phyloP scores from a whole-genome alignment of 1,139 yeast species.

The Lodderomyces metapsilosis region DNA sequence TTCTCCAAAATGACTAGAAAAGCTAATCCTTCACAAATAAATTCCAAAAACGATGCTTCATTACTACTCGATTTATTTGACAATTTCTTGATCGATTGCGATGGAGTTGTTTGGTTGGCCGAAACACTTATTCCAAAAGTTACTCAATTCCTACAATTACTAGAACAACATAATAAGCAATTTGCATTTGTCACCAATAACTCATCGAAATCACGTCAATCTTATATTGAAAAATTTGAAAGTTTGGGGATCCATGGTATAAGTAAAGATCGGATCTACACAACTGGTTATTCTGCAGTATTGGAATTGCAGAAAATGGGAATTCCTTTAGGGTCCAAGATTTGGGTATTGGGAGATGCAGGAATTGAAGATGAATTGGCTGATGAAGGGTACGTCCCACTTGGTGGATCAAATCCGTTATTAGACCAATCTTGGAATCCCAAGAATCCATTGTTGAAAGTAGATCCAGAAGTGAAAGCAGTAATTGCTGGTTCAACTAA shows the following conservation, averaged over 20 bases:
- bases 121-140: slow-evolving; percentile 67
- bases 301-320: slow-evolving; percentile 23
- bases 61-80: slow-evolving; percentile 63
- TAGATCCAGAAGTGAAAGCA: slow-evolving; percentile 41
- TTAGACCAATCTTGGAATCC: slow-evolving; percentile 36
- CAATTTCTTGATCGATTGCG: slow-evolving; percentile 89
- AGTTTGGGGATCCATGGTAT: slow-evolving; percentile 32
- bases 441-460: slow-evolving; percentile 30
- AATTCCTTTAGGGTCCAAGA: slow-evolving; percentile 44
- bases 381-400: slow-evolving; percentile 62
- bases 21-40: slow-evolving; percentile 24
- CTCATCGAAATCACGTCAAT: slow-evolving; percentile 35
- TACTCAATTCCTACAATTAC: slow-evolving; percentile 52
- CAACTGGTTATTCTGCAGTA: slow-evolving; percentile 41
- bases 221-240: slow-evolving; percentile 32
- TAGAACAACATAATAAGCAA: slow-evolving; percentile 39
- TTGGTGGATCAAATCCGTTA: slow-evolving; percentile 69
- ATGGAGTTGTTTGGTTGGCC: slow-evolving; percentile 92
- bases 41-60: slow-evolving; percentile 46
- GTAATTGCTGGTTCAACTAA: slow-evolving; percentile 43
- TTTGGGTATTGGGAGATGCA: slow-evolving; percentile 82
- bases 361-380: slow-evolving; percentile 77
- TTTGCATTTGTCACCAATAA: slow-evolving; percentile 42
- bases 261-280: slow-evolving; percentile 28
- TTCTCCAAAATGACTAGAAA: slow-evolving; percentile 12